Conservation (phyloP, 257 asterid species). For the Solanum virginianum region DNA sequence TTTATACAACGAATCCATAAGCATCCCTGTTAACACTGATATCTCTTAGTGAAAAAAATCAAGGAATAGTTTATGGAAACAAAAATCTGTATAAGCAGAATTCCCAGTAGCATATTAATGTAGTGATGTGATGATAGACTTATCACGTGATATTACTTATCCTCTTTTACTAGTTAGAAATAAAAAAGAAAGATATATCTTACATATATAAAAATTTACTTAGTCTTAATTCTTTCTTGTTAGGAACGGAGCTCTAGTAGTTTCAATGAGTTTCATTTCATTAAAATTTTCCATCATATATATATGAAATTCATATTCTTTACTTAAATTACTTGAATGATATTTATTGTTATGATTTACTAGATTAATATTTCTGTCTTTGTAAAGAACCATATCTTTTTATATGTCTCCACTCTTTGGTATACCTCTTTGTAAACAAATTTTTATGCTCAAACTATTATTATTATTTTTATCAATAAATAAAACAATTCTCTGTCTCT, state of each 20-base stretch:
- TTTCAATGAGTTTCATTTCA: not conserved
- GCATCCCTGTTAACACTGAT: constrained; percentile 60
- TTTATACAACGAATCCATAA: constrained; percentile 88
- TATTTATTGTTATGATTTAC: not conserved
- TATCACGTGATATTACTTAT: not conserved
- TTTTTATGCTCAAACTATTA: not conserved
- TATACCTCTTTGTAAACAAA: not conserved
- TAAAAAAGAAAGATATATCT: not conserved
- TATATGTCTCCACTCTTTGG: not conserved
- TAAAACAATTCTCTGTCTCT: not conserved
- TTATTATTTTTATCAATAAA: not conserved
- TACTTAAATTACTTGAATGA: not conserved
- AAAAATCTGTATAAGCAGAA: not conserved
- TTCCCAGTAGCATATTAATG: not conserved
- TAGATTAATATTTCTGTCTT: not conserved
- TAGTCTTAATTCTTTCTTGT: not conserved
- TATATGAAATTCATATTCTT: not conserved
- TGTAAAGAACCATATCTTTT: not conserved
- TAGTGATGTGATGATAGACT: not conserved
- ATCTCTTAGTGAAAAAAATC: constrained; percentile 1
- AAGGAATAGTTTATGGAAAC: not conserved
- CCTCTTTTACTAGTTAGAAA: not conserved
- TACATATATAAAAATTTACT: not conserved
- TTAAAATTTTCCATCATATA: not conserved
- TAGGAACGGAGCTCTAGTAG: not conserved